These are phyloP conservation scores for Vaucheria bursata DNA, from an alignment of 352 stramenopile species.

Conservation along the genomic window DNA sequence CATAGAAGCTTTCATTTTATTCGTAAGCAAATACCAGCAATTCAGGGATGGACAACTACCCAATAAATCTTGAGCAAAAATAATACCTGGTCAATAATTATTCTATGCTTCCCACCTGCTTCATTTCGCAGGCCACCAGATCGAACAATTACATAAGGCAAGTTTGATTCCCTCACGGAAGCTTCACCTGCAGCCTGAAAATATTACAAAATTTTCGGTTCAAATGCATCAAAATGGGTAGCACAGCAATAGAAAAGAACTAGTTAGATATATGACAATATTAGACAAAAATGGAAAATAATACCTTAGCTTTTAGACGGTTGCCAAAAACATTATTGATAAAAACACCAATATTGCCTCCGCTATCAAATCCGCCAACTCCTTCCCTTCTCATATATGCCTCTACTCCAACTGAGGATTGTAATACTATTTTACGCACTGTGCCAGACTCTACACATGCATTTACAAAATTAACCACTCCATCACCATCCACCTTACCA, in stretches of 20 bases:
- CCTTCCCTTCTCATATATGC: not conserved
- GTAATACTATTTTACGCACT: slow-evolving; percentile 8
- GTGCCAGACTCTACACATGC: not conserved
- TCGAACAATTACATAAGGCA: slow-evolving; percentile 12
- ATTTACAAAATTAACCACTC: slow-evolving; percentile 9
- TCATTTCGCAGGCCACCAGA: not conserved
- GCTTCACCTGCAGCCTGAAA: slow-evolving; percentile 3
- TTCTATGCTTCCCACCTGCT: not conserved
- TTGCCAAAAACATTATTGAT: slow-evolving; percentile 4
- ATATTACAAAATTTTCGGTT: too few relatives aligned
- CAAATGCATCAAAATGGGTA: too few relatives aligned
- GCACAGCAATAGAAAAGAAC: too few relatives aligned
- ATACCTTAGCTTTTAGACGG: not conserved
- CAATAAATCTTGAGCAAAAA: too few relatives aligned
- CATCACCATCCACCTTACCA: not conserved
- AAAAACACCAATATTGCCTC: not conserved
- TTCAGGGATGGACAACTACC: too few relatives aligned
- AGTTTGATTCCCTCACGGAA: not conserved
- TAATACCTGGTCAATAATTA: slow-evolving; percentile 11
- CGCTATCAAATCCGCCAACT: not conserved
- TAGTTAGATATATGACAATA: too few relatives aligned
- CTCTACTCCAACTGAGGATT: slow-evolving; percentile 1
- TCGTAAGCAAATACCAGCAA: too few relatives aligned
- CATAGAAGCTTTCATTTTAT: too few relatives aligned
- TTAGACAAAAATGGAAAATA: too few relatives aligned